Evolutionary conservation across 129 eudicot genomes (phyloP).

Genomic region (Tagetes erecta): DNA sequence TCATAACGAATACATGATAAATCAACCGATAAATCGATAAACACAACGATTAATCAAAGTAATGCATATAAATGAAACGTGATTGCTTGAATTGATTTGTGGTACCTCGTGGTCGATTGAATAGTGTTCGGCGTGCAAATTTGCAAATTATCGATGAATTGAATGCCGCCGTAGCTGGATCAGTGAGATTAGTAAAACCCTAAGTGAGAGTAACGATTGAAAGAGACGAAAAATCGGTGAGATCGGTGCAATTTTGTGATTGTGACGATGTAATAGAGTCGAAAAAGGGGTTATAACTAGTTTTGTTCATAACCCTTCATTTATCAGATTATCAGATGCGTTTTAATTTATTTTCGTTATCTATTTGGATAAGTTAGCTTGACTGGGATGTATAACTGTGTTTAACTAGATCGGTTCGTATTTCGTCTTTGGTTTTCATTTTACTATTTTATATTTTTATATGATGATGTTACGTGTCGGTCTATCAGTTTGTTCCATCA

Average conservation of each 20-base stretch:
- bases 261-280: conserved; percentile 18
- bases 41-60: conserved; percentile 10
- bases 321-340: conserved; percentile 28
- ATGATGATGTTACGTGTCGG: no score
- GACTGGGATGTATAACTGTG: neutral
- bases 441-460: no score
- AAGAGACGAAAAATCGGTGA: conserved; percentile 11
- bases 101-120: conserved; percentile 33
- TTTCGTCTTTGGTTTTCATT: no score
- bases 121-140: conserved; percentile 23
- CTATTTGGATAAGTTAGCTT: conserved; percentile 22
- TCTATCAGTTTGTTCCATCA: no score
- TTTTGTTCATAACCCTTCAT: conserved; percentile 27
- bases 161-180: neutral
- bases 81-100: neutral
- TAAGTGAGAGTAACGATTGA: conserved; percentile 5
- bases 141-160: conserved; percentile 12
- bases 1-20: conserved; percentile 6
- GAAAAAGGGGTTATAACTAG: conserved; percentile 23
- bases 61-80: neutral
- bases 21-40: neutral
- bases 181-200: conserved; percentile 23
- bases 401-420: neutral
- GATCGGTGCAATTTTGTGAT: conserved; percentile 25
- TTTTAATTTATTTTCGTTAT: conserved; percentile 6